Base-by-base conservation (phyloP, 495 filamentous ascomycete genomes). In the Penicillium psychrofluorescens region DNA sequence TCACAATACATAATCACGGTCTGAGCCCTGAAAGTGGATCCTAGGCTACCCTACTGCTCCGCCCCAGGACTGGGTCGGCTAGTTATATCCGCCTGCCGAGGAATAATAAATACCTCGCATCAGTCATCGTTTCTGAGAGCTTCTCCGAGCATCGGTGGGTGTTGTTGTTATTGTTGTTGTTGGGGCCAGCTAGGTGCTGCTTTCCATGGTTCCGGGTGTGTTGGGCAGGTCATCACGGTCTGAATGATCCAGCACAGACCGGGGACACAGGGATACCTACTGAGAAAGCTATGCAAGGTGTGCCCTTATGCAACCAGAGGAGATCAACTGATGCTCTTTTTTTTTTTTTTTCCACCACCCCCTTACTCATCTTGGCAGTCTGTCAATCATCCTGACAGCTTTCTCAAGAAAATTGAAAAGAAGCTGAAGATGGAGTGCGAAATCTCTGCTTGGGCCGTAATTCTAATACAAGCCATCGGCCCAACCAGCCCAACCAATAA, bases 11-110 rank as follows among this genome's bases (percentile, higher is more conserved):
- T 22, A 22, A 22, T 22, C 3, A 22, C 6, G 54, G 49, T 52
- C 44, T 47, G 51, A 61, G 57, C 57, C 57, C 54, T 61, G 57
- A 58, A 61, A 53, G 57, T 61, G 57, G 57, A 54, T 43, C 30
- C 28, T 16, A 16, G 1, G 15, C 15, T 16, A 16, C 15, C 15
- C 15, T 16, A 16, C 22, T 53, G 49, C 50, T 57, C 54, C 57
- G 54, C 51, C 54, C 46, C 49, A 48, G 31, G 51, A 40, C 47
- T 56, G 44, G 49, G 44, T 40, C 44, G 48, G 41, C 35, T 37
- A 35, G 10, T 37, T 12, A 29, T 38, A 10, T 22, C 22, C 22
- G 22, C 22, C 22, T 22, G 22, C 22, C 22, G 32, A 34, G 32
- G 9, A 34, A 34, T 11, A 34, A 34, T 10, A 34, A 34, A 34